phyloP scores from a whole-genome alignment of 352 stramenopile species.

The Phytophthora pini region DNA sequence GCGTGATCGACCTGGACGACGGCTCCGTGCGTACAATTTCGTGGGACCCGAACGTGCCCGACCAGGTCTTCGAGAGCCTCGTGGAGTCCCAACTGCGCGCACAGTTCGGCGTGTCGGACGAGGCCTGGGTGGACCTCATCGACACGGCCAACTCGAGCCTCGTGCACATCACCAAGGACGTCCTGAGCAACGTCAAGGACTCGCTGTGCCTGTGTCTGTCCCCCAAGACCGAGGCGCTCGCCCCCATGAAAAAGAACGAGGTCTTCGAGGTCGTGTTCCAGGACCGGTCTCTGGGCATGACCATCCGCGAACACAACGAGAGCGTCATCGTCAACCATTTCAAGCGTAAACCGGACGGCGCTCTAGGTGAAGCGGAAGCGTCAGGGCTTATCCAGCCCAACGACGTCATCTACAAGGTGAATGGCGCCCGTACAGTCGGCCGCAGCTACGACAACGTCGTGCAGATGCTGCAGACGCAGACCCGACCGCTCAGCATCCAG shows the following conservation, averaged over 20 bases:
- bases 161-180: constrained; percentile 85
- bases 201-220: constrained; percentile 84
- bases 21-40: constrained; percentile 75
- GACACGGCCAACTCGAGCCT: constrained; percentile 82
- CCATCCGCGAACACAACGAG: constrained; percentile 85
- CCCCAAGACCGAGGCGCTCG: constrained; percentile 83
- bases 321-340: constrained; percentile 89
- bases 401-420: constrained; percentile 90
- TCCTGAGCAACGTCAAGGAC: constrained; percentile 55
- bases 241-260: constrained; percentile 80
- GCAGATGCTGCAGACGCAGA: constrained; percentile 87
- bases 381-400: constrained; percentile 63
- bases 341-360: constrained; percentile 67
- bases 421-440: constrained; percentile 74
- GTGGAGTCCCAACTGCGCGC: constrained; percentile 78
- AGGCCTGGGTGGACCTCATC: constrained; percentile 89
- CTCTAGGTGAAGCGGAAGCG: constrained; percentile 58
- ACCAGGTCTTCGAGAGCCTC: constrained; percentile 84
- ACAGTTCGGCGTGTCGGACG: constrained; percentile 83
- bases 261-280: constrained; percentile 84
- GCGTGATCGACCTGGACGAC: constrained; percentile 88
- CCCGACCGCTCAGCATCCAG: constrained; percentile 75
- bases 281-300: constrained; percentile 79
- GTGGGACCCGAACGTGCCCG: constrained; percentile 82
- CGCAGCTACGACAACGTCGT: constrained; percentile 85